Evolutionary conservation across 139 green algal genomes (phyloP).

Genomic region (Gonium pectorale): DNA sequence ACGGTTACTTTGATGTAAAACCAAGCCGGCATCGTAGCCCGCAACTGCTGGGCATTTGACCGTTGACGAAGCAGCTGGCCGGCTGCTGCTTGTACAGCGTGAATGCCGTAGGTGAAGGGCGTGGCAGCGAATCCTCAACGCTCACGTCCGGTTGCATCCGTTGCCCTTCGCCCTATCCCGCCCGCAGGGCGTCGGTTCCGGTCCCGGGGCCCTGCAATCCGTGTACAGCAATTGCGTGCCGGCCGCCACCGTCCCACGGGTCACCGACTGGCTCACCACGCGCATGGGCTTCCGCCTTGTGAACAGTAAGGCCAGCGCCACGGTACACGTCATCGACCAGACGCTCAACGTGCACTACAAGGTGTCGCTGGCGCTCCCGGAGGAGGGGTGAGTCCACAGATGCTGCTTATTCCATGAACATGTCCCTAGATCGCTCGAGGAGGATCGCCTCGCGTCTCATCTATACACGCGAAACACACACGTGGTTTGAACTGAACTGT

Average conservation of each 20-base stretch:
- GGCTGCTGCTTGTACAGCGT: too few species aligned
- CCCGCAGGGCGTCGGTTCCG: neutral
- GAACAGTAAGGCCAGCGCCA: conserved; percentile 17
- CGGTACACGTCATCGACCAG: conserved; percentile 12
- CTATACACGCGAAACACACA: too few species aligned
- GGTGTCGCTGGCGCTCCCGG: neutral
- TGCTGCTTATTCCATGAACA: neutral
- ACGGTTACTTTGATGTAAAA: too few species aligned
- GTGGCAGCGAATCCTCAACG: too few species aligned
- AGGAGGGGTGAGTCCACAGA: neutral
- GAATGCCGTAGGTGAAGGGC: too few species aligned
- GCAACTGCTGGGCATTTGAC: too few species aligned
- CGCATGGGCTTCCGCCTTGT: neutral
- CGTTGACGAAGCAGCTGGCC: too few species aligned
- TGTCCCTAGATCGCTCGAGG: neutral
- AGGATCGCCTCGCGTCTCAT: too few species aligned
- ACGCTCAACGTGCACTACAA: conserved; percentile 12
- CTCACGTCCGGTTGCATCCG: too few species aligned
- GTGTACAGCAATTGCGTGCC: conserved; percentile 4
- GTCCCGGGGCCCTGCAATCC: neutral
- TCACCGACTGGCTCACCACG: neutral
- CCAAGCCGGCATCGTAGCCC: too few species aligned
- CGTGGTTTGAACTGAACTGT: too few species aligned
- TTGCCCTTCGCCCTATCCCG: too few species aligned
- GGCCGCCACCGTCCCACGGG: neutral